Evolutionary conservation across 805 yeast genomes (phyloP), one percentile per base, ranked within the genome.

Genomic region (Wickerhamomyces hampshirensis): DNA sequence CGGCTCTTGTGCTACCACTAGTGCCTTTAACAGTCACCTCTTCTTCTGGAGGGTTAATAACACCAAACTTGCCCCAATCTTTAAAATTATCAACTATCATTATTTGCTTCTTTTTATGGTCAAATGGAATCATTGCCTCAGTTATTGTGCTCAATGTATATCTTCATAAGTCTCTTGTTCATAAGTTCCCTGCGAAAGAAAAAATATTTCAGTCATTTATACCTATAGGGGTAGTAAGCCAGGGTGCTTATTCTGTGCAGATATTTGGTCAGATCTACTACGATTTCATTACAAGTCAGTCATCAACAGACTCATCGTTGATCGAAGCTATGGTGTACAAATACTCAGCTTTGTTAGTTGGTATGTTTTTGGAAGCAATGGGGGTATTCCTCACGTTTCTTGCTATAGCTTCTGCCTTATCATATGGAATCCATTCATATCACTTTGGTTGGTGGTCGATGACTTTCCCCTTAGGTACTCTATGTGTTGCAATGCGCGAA

Each of bases 401-500:
- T 8, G 70, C 77, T 1, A 28, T 66, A 3, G 31, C 59, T 2
- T 53, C 67, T 18, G 58, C 65, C 2, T 8, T 59, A 1, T 46
- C 50, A 15, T 50, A 54, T 23, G 69, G 69, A 0, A 51, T 57
- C 4, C 58, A 56, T 14, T 37, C 45, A 23, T 79, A 76, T 62
- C 62, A 66, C 19, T 66, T 68, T 44, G 69, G 74, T 1, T 77
- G 77, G 76, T 84, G 96, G 96, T 78, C 88, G 13, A 73, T 84
- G 66, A 84, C 96, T 44, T 88, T 88, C 79, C 96, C 96, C 4
- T 51, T 87, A 48, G 96, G 96, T 2, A 85, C 94, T 0, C 77
- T 84, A 80, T 66, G 81, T 0, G 55, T 82, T 11, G 75, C 86
- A 3, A 69, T 75, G 39, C 57, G 65, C 8, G 71, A 75, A 47